Conservation (phyloP, 176 grass and related monocot genomes). For the Ensete glaucum region DNA sequence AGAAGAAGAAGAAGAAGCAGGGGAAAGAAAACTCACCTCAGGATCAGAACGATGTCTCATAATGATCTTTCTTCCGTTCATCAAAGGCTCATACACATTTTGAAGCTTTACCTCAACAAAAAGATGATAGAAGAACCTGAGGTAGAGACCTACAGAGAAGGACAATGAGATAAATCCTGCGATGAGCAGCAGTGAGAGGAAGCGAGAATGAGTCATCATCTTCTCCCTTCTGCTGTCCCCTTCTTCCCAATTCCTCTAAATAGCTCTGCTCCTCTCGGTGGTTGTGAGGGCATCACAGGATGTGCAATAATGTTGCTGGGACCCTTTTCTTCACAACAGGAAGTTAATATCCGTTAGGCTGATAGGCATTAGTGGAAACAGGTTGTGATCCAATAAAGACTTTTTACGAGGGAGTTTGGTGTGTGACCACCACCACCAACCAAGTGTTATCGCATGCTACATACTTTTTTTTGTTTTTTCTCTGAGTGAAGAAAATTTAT, state of each 20-base stretch:
- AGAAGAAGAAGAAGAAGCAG: not conserved
- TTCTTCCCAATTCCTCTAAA: not conserved
- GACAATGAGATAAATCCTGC: not conserved
- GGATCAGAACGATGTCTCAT: not conserved
- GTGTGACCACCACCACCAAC: not conserved
- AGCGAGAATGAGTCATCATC: not conserved
- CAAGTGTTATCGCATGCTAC: too few relatives aligned
- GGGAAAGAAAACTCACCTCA: not conserved
- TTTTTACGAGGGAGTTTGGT: not conserved
- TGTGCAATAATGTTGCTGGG: not conserved
- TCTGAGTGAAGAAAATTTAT: too few relatives aligned
- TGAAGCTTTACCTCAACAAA: not conserved
- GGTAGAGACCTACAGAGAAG: conserved; percentile 8
- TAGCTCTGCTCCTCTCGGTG: not conserved
- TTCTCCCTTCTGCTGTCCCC: not conserved
- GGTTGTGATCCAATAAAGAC: not conserved
- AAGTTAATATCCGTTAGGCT: not conserved
- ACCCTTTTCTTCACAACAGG: not conserved
- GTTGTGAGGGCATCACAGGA: not conserved
- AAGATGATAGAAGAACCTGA: conserved; percentile 7
- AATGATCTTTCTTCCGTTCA: too few relatives aligned
- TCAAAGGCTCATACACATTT: too few relatives aligned
- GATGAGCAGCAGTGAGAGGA: not conserved
- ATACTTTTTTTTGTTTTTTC: too few relatives aligned
- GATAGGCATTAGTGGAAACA: not conserved